phyloP scores from a whole-genome alignment of 2,329 filamentous ascomycete species.

The Verticillium nubilum region DNA sequence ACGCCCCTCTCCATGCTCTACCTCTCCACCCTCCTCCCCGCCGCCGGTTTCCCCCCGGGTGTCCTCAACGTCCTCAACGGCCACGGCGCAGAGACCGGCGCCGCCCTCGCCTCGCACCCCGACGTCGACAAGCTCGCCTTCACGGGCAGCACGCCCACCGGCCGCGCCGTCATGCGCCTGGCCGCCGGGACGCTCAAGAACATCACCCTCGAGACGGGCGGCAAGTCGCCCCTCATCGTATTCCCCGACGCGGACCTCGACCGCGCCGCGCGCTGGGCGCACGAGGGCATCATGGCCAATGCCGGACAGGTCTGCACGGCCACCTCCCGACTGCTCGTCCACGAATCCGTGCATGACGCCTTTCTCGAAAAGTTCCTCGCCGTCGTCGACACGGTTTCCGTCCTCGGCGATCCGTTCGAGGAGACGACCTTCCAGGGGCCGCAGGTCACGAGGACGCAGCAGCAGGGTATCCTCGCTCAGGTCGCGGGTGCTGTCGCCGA shows the following conservation, averaged over 20 bases:
- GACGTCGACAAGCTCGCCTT: constrained; percentile 69
- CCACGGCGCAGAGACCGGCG: constrained; percentile 56
- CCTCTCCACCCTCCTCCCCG: constrained; percentile 57
- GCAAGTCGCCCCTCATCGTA: constrained; percentile 54
- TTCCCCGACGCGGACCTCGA: constrained; percentile 57
- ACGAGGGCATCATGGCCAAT: constrained; percentile 43
- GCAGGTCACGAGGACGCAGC: constrained; percentile 59
- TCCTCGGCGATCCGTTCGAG: constrained; percentile 60
- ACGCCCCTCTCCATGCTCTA: constrained; percentile 56
- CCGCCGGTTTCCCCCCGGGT: constrained; percentile 68
- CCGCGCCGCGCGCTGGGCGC: constrained; percentile 52
- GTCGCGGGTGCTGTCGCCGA: constrained; percentile 59
- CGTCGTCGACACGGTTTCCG: constrained; percentile 45
- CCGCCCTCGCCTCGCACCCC: constrained; percentile 57
- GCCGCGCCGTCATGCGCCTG: constrained; percentile 64
- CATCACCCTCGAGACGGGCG: constrained; percentile 54
- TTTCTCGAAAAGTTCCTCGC: constrained; percentile 59
- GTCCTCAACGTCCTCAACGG: constrained; percentile 70
- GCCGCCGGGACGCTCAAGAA: constrained; percentile 56
- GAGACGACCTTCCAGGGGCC: constrained; percentile 63
- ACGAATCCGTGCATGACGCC: constrained; percentile 49
- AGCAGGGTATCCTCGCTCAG: constrained; percentile 59
- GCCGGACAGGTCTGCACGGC: constrained; percentile 57
- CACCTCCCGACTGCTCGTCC: constrained; percentile 53
- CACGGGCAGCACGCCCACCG: constrained; percentile 64